Base-by-base conservation (phyloP, 495 filamentous ascomycete species). In the Neurospora sublineolata region DNA sequence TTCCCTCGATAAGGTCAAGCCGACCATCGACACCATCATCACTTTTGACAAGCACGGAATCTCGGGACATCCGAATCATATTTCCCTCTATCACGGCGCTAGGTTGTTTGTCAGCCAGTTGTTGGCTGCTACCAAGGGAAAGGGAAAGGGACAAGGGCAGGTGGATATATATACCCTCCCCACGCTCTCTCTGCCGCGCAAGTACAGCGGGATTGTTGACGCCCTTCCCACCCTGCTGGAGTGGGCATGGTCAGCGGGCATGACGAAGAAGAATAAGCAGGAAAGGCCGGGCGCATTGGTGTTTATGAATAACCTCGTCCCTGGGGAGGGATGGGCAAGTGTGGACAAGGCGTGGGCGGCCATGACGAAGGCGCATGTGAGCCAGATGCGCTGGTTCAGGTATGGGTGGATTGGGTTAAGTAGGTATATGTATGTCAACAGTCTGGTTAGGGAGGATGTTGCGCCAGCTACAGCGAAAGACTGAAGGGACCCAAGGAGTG, bases 381-480 rank as follows among this genome's bases (percentile, higher is more conserved):
- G 94, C 80, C 95, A 99, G 86, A 99, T 99, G 95, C 86, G 91
- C 42, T 99, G 95, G 95, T 99, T 98, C 78, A 87, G 95, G 11
- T 98, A 93, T 89, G 94, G 93, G 0, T 99, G 95, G 95, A 96
- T 99, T 76, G 85, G 86, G 6, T 75, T 97, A 70, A 93, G 93
- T 72, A 84, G 95, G 72, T 99, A 98, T 82, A 98, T 99, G 95
- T 87, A 92, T 73, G 87, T 99, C 3, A 99, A 99, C 83, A 94
- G 97, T 80, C 77, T 97, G 79, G 87, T 85, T 78, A 79, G 70
- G 67, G 73, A 75, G 73, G 68, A 14, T 33, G 52, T 27, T 18
- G 12, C 12, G 27, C 44, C 44, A 5, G 46, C 23, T 58, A 27
- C 46, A n/a, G 8, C 41, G 18, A 10, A 44, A 1, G 18, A n/a